A percentile compares a stretch with the other conserved stretches of the same genome.
phyloP scores from a whole-genome alignment of 768 basidiomycete genomes.

The Naematelia encephala region DNA sequence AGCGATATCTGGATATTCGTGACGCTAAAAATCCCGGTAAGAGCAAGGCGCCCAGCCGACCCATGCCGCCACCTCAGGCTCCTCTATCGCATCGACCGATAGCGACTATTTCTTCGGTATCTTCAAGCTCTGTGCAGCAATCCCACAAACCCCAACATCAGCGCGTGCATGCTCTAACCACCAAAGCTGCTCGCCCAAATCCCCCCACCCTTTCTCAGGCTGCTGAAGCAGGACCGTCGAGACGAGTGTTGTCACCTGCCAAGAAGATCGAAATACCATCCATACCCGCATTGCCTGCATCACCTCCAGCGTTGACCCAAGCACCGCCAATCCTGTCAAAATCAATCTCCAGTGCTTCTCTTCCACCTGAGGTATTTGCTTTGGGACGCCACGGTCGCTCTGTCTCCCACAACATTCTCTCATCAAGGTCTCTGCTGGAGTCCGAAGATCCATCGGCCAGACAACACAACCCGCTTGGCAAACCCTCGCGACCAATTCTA shows the following conservation, averaged over 20 bases:
- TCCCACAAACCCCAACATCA: neutral
- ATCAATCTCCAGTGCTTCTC: neutral
- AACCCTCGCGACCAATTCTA: constrained; percentile 15
- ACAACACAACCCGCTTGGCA: constrained; percentile 4
- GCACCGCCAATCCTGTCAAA: neutral
- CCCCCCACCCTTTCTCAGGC: too few relatives aligned
- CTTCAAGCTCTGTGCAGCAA: neutral
- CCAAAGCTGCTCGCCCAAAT: neutral
- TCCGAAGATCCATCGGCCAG: constrained; percentile 5
- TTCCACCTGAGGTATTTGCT: constrained; percentile 1
- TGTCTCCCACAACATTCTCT: constrained; percentile 27
- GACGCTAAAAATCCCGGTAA: constrained; percentile 14
- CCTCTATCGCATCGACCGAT: constrained; percentile 9
- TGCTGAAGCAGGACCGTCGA: constrained; percentile 2
- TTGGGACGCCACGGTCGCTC: constrained; percentile 20
- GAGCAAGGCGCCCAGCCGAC: constrained; percentile 5
- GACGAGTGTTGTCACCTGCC: neutral
- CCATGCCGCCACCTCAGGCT: constrained; percentile 9
- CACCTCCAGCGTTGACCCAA: neutral
- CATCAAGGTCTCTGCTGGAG: constrained; percentile 8
- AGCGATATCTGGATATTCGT: constrained; percentile 50
- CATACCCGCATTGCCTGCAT: neutral
- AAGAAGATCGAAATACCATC: neutral
- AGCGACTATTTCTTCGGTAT: constrained; percentile 6
- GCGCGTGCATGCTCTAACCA: neutral